Base-by-base conservation (phyloP, 192 early-diverging fungal genomes). In the Mortierella claussenii region DNA sequence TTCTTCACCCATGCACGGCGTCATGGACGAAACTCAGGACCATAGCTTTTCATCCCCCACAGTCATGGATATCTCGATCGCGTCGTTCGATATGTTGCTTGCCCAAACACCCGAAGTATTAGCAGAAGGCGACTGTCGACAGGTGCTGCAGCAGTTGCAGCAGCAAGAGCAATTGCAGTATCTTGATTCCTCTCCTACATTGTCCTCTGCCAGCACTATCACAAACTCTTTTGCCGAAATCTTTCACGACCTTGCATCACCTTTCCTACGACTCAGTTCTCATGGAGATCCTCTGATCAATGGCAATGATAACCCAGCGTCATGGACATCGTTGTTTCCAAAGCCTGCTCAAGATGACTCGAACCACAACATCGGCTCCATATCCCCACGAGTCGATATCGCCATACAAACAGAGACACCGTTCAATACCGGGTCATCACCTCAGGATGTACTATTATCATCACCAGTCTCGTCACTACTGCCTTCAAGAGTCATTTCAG, bases 301-400 rank as follows among this genome's bases (percentile, higher is more conserved):
- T 26, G 66, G 66, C 28, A 64, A 40, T 40, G 37, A 57, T 24
- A 37, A 33, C 23, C 42, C 61, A 0, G 45, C 60, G 4, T 12
- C 54, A n/a, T 73, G 69, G 69, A 44, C 60, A 0, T 64, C 69
- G 1, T 23, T 73, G 15, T 73, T 73, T 31, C 69, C 69, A 0
- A 56, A 32, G n/a, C 13, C 30, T 21, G 43, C n/a, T 65, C 40
- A 34, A 26, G 51, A 26, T 55, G 52, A 3, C 15, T 54, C 51
- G 15, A 21, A 13, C 13, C 37, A 40, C 13, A 40, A 40, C 37
- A 7, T 40, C 37, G 37, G 8, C 13, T 10, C 7, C 7, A 40
- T 40, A 40, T 40, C 37, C 1, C 51, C 50, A 2, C n/a, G n/a
- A n/a, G n/a, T n/a, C n/a, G n/a, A n/a, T n/a, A n/a, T n/a, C n/a